phyloP scores from a whole-genome alignment of 352 stramenopile species.

The Pelagophyceae sp. region DNA sequence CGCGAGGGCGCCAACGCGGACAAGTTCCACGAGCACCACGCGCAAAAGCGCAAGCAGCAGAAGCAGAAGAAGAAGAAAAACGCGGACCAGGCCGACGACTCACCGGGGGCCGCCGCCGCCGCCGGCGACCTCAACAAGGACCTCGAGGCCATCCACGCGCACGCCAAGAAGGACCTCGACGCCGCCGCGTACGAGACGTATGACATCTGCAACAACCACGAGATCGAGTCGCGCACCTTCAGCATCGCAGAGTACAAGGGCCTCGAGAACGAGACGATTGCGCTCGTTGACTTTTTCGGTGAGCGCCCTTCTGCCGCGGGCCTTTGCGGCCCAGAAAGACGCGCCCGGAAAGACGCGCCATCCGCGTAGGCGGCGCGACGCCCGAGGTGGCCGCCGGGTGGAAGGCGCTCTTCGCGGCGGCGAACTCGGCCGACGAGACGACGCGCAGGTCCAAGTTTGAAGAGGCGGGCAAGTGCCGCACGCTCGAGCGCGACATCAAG shows the following conservation, averaged over 20 bases:
- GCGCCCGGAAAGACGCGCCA: too few species aligned
- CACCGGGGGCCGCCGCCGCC: background rate
- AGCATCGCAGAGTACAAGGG: conserved; percentile 4
- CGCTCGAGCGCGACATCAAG: conserved; percentile 7
- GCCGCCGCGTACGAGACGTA: background rate
- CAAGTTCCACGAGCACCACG: background rate
- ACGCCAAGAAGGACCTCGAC: background rate
- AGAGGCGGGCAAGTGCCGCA: background rate
- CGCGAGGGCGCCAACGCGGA: background rate
- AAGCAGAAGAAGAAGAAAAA: background rate
- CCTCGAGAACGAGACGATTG: background rate
- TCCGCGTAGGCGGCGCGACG: too few species aligned
- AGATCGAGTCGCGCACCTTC: background rate
- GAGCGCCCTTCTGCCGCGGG: too few species aligned
- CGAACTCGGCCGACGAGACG: background rate
- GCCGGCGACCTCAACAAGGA: background rate
- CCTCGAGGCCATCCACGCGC: background rate
- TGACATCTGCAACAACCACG: background rate
- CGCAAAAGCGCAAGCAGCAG: too few species aligned
- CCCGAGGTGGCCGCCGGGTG: background rate
- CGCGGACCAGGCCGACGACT: background rate
- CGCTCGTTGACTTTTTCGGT: conserved; percentile 9
- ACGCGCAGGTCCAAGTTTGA: background rate
- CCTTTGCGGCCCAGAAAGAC: too few species aligned
- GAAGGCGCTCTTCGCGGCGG: background rate